Evolutionary conservation across 768 basidiomycete species (phyloP), one percentile per base, ranked within the genome.

Genomic region (Serendipita indica): DNA sequence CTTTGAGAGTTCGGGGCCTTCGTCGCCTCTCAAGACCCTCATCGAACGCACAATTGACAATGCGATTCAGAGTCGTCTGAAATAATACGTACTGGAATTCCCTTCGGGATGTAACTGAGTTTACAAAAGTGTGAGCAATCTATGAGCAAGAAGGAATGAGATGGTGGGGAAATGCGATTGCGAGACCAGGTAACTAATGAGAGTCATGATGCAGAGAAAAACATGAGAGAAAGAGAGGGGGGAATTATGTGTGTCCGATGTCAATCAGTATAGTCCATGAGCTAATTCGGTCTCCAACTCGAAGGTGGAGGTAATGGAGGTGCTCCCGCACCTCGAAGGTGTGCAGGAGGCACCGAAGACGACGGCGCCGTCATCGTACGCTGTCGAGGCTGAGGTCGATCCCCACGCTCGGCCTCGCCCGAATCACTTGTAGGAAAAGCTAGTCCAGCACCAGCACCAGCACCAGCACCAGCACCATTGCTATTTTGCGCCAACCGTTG

Each of bases 321-420:
- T 27, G 57, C 33, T 5, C 45, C 33, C 33, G 33, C 57, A 1
- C 45, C 34, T 46, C 33, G 27, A 32, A 58, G 61, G 27, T 58
- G 62, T 28, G 35, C 41, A 14, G 52, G 43, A 6, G 63, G 45
- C 10, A 60, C 43, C 3, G 61, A 41, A 28, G 63, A 61, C 30
- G 69, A 58, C 1, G 69, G 62, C 0, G 69, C 73, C 1, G 72
- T 74, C 57, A 58, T 58, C 37, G 72, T 72, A 18, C 74, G 69
- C 3, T 65, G 70, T 35, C 72, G 64, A 14, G 60, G 57, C 13
- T 54, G 39, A 18, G 66, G 28, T 10, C 58, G 16, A 20, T 67
- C 62, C 3, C 64, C 22, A 10, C 20, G 39, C 49, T 52, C 39
- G 20, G 18, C 22, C 18, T 58, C 25, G 20, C 60, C 41, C 14